phyloP scores from a whole-genome alignment of 768 basidiomycete genomes.

The Tephrocybe sp. region DNA sequence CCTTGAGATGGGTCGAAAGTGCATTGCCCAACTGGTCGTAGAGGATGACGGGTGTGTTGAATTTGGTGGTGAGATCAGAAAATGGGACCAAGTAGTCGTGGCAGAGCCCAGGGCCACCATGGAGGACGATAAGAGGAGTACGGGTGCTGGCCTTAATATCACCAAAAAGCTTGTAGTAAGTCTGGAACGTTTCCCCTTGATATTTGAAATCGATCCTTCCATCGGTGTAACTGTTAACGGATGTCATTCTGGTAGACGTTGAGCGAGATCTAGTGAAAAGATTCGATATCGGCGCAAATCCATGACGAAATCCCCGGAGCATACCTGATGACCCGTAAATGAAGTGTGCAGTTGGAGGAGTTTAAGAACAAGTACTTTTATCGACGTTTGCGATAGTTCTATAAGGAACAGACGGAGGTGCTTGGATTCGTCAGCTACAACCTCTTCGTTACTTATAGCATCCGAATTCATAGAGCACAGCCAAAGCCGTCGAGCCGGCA shows the following conservation, averaged over 20 bases:
- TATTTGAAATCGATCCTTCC: constrained; percentile 11
- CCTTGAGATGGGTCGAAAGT: constrained; percentile 48
- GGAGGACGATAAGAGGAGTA: constrained; percentile 38
- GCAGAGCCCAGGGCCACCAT: constrained; percentile 47
- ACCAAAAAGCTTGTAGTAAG: constrained; percentile 15
- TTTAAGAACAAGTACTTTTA: too few relatives aligned
- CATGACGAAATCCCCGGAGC: neutral
- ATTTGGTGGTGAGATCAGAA: constrained; percentile 33
- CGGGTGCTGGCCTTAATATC: constrained; percentile 3
- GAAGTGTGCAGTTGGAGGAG: too few relatives aligned
- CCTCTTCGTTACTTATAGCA: too few relatives aligned
- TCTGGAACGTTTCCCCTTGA: constrained; percentile 12
- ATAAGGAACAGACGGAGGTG: too few relatives aligned
- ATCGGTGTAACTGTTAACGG: neutral
- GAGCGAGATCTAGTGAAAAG: neutral
- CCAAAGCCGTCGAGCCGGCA: too few relatives aligned
- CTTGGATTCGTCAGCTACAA: too few relatives aligned
- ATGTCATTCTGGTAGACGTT: neutral
- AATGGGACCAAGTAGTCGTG: constrained; percentile 45
- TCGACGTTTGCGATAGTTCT: too few relatives aligned
- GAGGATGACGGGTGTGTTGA: constrained; percentile 45
- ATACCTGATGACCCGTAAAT: neutral
- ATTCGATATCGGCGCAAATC: neutral
- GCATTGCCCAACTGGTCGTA: constrained; percentile 60
- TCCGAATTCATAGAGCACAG: too few relatives aligned